Conservation (phyloP, 192 early-diverging fungal species). For the Coemansia sp. region DNA sequence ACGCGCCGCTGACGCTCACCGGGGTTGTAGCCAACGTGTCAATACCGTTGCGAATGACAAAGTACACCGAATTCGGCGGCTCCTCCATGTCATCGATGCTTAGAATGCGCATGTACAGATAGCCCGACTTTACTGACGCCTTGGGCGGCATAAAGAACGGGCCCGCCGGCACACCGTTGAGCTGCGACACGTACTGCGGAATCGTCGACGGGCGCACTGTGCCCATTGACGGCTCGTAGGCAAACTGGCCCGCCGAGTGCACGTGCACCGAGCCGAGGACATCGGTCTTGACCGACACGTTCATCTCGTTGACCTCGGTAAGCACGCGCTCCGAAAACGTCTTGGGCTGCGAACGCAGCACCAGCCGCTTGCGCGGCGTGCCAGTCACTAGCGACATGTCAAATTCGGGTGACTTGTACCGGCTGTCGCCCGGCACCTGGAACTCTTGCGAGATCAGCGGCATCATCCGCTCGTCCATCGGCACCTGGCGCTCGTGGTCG, state of each 20-base stretch:
- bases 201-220: constrained; percentile 41
- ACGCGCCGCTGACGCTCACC: constrained; percentile 15
- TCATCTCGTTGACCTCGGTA: constrained; percentile 27
- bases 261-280: constrained; percentile 25
- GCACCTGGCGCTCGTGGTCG: background rate
- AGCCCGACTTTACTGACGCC: constrained; percentile 29
- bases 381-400: constrained; percentile 5
- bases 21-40: constrained; percentile 49
- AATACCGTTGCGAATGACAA: constrained; percentile 55
- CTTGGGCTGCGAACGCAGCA: constrained; percentile 24
- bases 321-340: constrained; percentile 42
- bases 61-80: constrained; percentile 40
- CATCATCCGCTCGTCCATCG: background rate
- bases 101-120: constrained; percentile 51
- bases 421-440: constrained; percentile 11
- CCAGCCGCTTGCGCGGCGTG: constrained; percentile 29
- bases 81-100: constrained; percentile 49
- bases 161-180: constrained; percentile 40
- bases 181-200: constrained; percentile 44
- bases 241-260: constrained; percentile 24
- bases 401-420: constrained; percentile 1
- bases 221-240: constrained; percentile 18
- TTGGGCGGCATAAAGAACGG: constrained; percentile 48
- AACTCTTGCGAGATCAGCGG: constrained; percentile 37
- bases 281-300: constrained; percentile 21